phyloP scores from a whole-genome alignment of 495 filamentous ascomycete genomes.

The Aspergillus affinis region DNA sequence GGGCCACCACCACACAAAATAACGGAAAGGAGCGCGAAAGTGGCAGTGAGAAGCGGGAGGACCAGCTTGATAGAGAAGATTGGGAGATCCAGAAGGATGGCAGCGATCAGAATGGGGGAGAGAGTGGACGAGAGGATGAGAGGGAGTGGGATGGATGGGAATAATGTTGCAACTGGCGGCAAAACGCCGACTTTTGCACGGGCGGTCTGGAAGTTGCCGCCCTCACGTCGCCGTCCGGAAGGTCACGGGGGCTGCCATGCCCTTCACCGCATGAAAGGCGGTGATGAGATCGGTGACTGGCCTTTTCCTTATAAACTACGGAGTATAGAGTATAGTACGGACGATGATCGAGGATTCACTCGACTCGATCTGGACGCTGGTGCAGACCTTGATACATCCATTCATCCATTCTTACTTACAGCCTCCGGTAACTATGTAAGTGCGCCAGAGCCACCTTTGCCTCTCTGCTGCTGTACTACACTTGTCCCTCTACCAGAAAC shows the following conservation, averaged over 20 bases:
- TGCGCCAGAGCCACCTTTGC: no score
- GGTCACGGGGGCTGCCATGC: conserved; percentile 24
- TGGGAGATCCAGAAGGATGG: neutral
- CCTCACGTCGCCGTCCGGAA: conserved; percentile 12
- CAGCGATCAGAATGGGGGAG: neutral
- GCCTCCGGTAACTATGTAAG: no score
- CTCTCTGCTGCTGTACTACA: neutral
- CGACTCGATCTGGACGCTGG: no score
- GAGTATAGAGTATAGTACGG: no score
- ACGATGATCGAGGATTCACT: no score
- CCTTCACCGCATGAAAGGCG: conserved; percentile 51
- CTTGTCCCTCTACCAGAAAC: neutral
- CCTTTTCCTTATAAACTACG: neutral
- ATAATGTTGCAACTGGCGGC: conserved; percentile 29
- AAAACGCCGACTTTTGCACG: conserved; percentile 39
- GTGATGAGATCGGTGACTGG: conserved; percentile 37
- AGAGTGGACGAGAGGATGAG: conserved; percentile 5
- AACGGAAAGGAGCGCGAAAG: neutral
- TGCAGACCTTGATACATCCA: no score
- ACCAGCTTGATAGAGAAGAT: neutral
- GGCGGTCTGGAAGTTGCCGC: conserved; percentile 41
- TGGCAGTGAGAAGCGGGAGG: neutral
- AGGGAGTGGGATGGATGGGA: conserved; percentile 24
- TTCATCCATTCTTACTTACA: neutral
- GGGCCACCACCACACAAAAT: neutral